Conservation (phyloP, 2,329 filamentous ascomycete species). For the Dactylellina sp. region DNA sequence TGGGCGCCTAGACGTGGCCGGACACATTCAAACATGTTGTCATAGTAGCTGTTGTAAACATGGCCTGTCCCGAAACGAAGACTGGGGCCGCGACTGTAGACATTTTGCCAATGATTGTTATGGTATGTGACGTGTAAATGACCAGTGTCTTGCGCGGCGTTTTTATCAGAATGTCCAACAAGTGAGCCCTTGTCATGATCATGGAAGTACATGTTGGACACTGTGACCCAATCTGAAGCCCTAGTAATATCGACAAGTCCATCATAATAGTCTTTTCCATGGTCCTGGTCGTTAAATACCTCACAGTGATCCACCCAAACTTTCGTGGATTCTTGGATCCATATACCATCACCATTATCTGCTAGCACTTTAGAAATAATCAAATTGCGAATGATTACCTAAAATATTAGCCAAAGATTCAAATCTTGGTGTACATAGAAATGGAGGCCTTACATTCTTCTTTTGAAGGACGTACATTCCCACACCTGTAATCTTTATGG, state of each 20-base stretch:
- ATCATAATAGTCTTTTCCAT: constrained; percentile 77
- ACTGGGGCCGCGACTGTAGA: constrained; percentile 73
- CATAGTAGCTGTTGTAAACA: constrained; percentile 67
- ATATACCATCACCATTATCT: constrained; percentile 71
- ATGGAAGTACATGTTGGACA: constrained; percentile 69
- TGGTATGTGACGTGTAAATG: constrained; percentile 74
- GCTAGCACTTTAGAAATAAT: constrained; percentile 71
- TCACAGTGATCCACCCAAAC: constrained; percentile 78
- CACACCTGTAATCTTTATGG: constrained; percentile 58
- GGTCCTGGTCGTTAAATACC: constrained; percentile 70
- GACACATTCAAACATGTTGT: constrained; percentile 67
- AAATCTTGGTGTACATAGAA: not conserved
- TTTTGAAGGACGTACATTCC: constrained; percentile 61
- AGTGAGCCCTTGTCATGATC: constrained; percentile 74
- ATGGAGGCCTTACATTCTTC: constrained; percentile 35
- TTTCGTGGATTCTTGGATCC: constrained; percentile 70
- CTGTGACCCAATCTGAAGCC: constrained; percentile 70
- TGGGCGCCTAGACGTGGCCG: constrained; percentile 71
- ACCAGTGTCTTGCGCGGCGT: constrained; percentile 71
- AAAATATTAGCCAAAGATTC: constrained; percentile 61
- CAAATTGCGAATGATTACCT: constrained; percentile 74
- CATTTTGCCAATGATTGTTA: constrained; percentile 75
- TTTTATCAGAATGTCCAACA: constrained; percentile 72
- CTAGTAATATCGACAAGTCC: constrained; percentile 75
- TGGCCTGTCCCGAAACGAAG: constrained; percentile 76